Percentiles rank a stretch among this genome's conserved stretches.
These are phyloP conservation scores for Podosphaera xanthii DNA, from an alignment of 2,329 filamentous ascomycete genomes.

Conservation along the genomic window DNA sequence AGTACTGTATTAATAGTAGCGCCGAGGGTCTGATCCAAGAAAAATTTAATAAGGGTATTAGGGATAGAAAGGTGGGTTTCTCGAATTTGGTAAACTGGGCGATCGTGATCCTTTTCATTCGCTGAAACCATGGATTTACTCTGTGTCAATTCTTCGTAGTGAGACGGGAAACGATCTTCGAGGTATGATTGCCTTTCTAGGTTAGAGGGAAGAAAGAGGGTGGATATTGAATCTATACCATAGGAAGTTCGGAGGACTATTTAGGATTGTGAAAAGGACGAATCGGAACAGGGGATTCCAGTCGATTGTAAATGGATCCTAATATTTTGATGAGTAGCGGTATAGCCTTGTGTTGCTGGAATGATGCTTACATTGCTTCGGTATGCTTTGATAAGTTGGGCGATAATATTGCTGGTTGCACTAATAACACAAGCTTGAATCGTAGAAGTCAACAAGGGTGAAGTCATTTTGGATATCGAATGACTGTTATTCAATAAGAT, in stretches of 20 bases:
- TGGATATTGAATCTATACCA: constrained; percentile 30
- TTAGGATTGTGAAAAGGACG: constrained; percentile 46
- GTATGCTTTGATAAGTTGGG: constrained; percentile 45
- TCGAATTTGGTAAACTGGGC: constrained; percentile 21
- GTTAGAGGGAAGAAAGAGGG: neutral
- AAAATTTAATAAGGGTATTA: constrained; percentile 45
- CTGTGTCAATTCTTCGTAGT: constrained; percentile 21
- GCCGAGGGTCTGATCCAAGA: constrained; percentile 46
- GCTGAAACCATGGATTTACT: constrained; percentile 19
- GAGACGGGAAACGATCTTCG: constrained; percentile 49
- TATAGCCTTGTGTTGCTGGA: no score
- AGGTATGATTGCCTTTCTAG: constrained; percentile 44
- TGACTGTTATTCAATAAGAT: no score
- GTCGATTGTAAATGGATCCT: constrained; percentile 41
- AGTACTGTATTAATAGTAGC: constrained; percentile 40
- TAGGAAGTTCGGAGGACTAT: constrained; percentile 60
- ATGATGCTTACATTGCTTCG: constrained; percentile 28
- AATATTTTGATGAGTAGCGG: neutral
- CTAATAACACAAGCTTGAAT: constrained; percentile 43
- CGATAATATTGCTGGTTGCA: constrained; percentile 47
- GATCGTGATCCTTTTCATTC: constrained; percentile 21
- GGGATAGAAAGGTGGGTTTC: constrained; percentile 31
- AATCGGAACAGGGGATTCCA: constrained; percentile 53
- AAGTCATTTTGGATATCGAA: constrained; percentile 9
- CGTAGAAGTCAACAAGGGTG: constrained; percentile 35